Percentiles rank a stretch among this genome's conserved stretches.
Conservation (phyloP, 208 protist genomes). For the Crithidia bombi region DNA sequence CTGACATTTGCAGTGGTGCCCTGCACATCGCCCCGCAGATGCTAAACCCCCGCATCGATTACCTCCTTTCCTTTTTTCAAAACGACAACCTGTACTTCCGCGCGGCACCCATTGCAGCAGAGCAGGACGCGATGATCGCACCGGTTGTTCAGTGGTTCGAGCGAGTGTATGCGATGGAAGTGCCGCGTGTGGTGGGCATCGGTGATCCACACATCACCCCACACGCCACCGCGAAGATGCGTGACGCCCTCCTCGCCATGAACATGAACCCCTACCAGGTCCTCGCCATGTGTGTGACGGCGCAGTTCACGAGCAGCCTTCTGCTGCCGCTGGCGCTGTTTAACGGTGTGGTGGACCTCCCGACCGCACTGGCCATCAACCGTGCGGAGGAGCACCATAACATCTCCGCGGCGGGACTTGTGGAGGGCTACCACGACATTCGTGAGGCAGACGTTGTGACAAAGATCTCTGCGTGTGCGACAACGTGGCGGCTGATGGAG, state of each 20-base stretch:
- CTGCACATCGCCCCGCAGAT: constrained; percentile 87
- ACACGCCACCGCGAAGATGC: constrained; percentile 56
- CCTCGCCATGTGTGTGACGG: constrained; percentile 87
- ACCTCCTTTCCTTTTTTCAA: constrained; percentile 92
- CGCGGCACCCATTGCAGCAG: constrained; percentile 61
- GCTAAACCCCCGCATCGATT: constrained; percentile 88
- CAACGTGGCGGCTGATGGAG: constrained; percentile 82
- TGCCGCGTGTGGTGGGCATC: constrained; percentile 89
- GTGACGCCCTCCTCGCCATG: constrained; percentile 73
- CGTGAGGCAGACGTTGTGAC: constrained; percentile 86
- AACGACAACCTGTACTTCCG: constrained; percentile 94
- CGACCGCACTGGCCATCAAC: constrained; percentile 84
- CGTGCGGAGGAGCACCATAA: constrained; percentile 89
- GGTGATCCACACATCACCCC: constrained; percentile 76
- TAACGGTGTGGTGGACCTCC: constrained; percentile 71
- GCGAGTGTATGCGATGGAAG: constrained; percentile 62
- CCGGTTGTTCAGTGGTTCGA: constrained; percentile 87
- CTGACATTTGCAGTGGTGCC: constrained; percentile 88
- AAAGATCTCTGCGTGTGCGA: constrained; percentile 87
- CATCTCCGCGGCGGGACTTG: constrained; percentile 57
- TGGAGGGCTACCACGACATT: constrained; percentile 94
- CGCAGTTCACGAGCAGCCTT: constrained; percentile 92
- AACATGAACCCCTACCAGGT: constrained; percentile 93
- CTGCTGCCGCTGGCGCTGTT: constrained; percentile 89
- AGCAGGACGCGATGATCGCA: constrained; percentile 77